Evolutionary conservation across 2,329 filamentous ascomycete species (phyloP).

Genomic region (Chaetothyriales sp.): DNA sequence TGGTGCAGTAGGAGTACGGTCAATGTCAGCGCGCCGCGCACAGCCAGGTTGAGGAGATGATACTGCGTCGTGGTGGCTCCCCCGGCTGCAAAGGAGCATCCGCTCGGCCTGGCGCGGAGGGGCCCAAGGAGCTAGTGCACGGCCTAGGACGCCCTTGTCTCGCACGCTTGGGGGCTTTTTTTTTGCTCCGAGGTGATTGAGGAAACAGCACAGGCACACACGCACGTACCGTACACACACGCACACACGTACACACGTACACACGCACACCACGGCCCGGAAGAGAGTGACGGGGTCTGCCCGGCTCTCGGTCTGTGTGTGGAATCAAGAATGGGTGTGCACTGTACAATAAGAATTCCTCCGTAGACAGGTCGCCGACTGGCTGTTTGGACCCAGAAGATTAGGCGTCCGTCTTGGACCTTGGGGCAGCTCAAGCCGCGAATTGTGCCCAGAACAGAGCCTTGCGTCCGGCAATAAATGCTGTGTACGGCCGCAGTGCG

Average conservation of each 20-base stretch:
- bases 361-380: neutral
- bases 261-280: neutral
- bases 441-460: neutral
- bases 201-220: neutral
- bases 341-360: neutral
- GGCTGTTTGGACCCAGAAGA: neutral
- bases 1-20: neutral
- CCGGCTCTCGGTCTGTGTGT: neutral
- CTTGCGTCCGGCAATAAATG: neutral
- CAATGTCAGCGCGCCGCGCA: neutral
- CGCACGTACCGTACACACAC: neutral
- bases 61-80: neutral
- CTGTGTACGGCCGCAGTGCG: neutral
- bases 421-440: neutral
- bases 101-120: neutral
- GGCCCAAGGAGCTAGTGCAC: neutral
- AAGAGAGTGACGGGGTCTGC: too few relatives aligned
- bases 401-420: neutral
- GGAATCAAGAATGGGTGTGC: neutral
- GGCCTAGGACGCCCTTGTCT: neutral
- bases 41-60: neutral
- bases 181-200: neutral
- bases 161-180: neutral
- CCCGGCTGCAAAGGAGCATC: neutral
- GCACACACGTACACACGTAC: neutral